A percentile compares a stretch with the other conserved stretches of the same genome.
phyloP scores from a whole-genome alignment of 805 yeast genomes.

The Saturnispora saitoi region DNA sequence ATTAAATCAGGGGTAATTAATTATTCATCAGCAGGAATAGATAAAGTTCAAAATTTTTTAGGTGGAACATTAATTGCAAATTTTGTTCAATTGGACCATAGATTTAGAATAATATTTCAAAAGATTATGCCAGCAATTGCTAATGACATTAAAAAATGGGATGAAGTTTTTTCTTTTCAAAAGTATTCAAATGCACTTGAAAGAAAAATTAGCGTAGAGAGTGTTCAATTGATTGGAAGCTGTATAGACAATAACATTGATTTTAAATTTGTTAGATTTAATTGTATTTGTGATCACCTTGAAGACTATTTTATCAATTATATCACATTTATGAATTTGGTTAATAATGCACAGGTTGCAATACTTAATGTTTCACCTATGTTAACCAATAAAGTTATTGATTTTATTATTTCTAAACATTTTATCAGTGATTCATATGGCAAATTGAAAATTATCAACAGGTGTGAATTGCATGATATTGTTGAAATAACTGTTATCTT shows the following conservation, averaged over 20 bases:
- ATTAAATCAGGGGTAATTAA: background rate
- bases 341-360: slow-evolving; percentile 6
- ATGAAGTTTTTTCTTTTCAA: slow-evolving; percentile 7
- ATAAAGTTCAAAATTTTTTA: slow-evolving; percentile 7
- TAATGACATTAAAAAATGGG: slow-evolving; percentile 9
- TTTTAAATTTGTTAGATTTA: slow-evolving; percentile 4
- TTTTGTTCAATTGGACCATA: slow-evolving; percentile 6
- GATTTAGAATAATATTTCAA: slow-evolving; percentile 5
- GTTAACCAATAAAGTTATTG: slow-evolving; percentile 14
- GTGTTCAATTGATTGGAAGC: background rate
- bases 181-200: slow-evolving; percentile 10
- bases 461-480: slow-evolving; percentile 15
- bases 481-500: slow-evolving; percentile 19
- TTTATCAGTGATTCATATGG: slow-evolving; percentile 9
- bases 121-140: slow-evolving; percentile 7
- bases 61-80: slow-evolving; percentile 10
- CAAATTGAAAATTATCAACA: slow-evolving; percentile 10
- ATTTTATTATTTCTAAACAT: slow-evolving; percentile 8
- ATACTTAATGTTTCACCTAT: slow-evolving; percentile 11
- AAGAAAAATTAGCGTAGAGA: slow-evolving; percentile 5
- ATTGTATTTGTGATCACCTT: slow-evolving; percentile 11
- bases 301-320: slow-evolving; percentile 16
- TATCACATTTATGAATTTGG: slow-evolving; percentile 2
- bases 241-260: slow-evolving; percentile 2
- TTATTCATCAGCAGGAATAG: background rate